These are phyloP conservation scores for Kodamaea jinghongensis DNA, from an alignment of 805 yeast genomes.

Conservation along the genomic window DNA sequence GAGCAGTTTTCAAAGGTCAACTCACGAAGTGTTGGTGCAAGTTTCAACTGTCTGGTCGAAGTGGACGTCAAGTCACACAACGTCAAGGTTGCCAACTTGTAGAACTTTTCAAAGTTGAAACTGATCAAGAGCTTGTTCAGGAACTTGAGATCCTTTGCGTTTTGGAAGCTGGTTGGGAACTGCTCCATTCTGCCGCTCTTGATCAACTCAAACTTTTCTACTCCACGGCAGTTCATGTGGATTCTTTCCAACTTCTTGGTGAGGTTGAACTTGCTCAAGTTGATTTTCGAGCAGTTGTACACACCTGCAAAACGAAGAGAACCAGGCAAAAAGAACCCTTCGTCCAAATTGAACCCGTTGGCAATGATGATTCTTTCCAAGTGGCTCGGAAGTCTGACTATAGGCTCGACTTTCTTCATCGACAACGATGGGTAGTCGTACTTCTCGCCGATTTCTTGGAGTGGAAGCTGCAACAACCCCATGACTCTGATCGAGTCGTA, in stretches of 20 bases:
- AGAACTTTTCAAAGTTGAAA: constrained; percentile 9
- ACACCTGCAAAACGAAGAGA: constrained; percentile 8
- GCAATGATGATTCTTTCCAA: constrained; percentile 9
- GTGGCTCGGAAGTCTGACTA: constrained; percentile 5
- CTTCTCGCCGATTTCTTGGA: background rate
- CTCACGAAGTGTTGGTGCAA: constrained; percentile 6
- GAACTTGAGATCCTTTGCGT: constrained; percentile 10
- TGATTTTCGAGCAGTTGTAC: constrained; percentile 8
- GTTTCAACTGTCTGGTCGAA: constrained; percentile 7
- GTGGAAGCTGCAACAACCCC: constrained; percentile 8
- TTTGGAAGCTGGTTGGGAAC: constrained; percentile 7
- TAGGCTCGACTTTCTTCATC: background rate
- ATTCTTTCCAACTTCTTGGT: constrained; percentile 11
- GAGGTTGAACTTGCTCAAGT: constrained; percentile 12
- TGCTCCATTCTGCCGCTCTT: constrained; percentile 8
- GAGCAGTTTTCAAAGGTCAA: constrained; percentile 10
- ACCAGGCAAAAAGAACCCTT: constrained; percentile 6
- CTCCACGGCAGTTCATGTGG: constrained; percentile 5
- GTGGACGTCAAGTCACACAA: constrained; percentile 8
- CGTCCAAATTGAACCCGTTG: constrained; percentile 12
- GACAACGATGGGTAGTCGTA: background rate
- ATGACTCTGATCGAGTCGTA: constrained; percentile 7
- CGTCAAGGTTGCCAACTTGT: constrained; percentile 8
- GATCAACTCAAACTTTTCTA: constrained; percentile 5
- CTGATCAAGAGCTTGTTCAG: constrained; percentile 6